These are phyloP conservation scores for Iodosphaeria phyllophila DNA, from an alignment of 2,329 filamentous ascomycete species.

Conservation along the genomic window DNA sequence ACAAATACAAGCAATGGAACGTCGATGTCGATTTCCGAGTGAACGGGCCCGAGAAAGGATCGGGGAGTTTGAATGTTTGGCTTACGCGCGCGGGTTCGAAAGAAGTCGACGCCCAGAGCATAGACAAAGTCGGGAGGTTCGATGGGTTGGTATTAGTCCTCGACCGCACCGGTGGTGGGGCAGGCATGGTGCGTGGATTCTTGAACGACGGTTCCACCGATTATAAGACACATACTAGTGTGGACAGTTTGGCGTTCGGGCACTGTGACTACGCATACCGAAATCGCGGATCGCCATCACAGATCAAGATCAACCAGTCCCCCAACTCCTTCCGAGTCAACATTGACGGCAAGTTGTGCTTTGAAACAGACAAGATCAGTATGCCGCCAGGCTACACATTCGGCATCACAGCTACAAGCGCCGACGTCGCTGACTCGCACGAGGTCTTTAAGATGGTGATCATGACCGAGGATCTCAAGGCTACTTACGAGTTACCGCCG, in stretches of 20 bases:
- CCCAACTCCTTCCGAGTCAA: conserved; percentile 52
- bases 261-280: conserved; percentile 84
- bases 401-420: conserved; percentile 72
- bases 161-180: conserved; percentile 60
- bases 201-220: conserved; percentile 78
- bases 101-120: conserved; percentile 50
- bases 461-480: conserved; percentile 31
- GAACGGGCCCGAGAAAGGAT: conserved; percentile 66
- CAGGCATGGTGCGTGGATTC: conserved; percentile 77
- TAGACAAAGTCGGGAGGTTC: conserved; percentile 72
- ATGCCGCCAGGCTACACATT: conserved; percentile 71
- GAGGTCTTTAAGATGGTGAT: conserved; percentile 79
- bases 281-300: conserved; percentile 71
- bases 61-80: conserved; percentile 90
- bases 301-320: conserved; percentile 54
- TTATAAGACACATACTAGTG: conserved; percentile 54
- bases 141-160: conserved; percentile 81
- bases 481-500: conserved; percentile 13
- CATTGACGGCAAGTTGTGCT: conserved; percentile 66
- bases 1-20: conserved; percentile 54
- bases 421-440: conserved; percentile 85
- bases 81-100: conserved; percentile 52
- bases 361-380: conserved; percentile 61
- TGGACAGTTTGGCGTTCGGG: conserved; percentile 79
- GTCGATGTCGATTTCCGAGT: conserved; percentile 77